Conservation (phyloP, 768 basidiomycete species). For the Auricularia cornea region DNA sequence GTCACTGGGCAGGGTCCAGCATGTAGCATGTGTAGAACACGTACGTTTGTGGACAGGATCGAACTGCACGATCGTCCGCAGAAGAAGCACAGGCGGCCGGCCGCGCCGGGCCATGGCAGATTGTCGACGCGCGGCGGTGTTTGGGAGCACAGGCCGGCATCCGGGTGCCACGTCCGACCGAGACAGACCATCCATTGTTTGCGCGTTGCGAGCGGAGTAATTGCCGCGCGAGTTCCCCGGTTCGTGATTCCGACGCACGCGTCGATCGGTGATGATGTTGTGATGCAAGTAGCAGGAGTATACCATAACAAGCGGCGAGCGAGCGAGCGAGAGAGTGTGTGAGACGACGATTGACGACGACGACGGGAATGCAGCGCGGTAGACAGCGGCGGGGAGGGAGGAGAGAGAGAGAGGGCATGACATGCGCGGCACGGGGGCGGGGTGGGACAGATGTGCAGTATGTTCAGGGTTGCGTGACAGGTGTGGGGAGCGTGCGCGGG, state of each 20-base stretch:
- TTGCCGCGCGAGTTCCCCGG: too few relatives aligned
- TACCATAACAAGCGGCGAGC: too few relatives aligned
- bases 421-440: background rate
- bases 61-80: background rate
- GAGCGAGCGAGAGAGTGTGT: too few relatives aligned
- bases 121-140: background rate
- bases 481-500: background rate
- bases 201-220: too few relatives aligned
- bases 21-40: background rate
- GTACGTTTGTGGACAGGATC: background rate
- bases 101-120: background rate
- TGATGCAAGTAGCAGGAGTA: too few relatives aligned
- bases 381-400: constrained; percentile 1
- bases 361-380: background rate
- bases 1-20: background rate
- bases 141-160: too few relatives aligned
- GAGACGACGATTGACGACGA: background rate
- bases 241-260: too few relatives aligned
- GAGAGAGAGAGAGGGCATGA: background rate
- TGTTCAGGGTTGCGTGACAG: background rate
- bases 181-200: too few relatives aligned
- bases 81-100: background rate
- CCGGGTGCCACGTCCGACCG: too few relatives aligned
- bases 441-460: background rate
- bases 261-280: too few relatives aligned